Conservation (phyloP, 1,284 basidiomycete species). For the Pseudozyma pruni region DNA sequence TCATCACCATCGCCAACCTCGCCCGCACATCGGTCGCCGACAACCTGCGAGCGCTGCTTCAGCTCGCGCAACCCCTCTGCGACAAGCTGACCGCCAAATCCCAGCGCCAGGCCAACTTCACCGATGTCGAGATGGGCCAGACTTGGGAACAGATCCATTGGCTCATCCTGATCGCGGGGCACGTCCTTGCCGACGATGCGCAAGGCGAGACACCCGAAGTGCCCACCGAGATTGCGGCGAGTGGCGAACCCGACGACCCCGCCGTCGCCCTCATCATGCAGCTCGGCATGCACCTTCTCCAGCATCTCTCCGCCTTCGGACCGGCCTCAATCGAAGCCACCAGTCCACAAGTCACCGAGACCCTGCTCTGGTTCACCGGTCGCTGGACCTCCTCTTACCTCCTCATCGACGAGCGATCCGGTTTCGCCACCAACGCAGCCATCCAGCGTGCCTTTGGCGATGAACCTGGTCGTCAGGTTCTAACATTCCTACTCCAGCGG, state of each 20-base stretch:
- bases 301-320: slow-evolving; percentile 39
- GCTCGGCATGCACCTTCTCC: slow-evolving; percentile 49
- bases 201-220: slow-evolving; percentile 52
- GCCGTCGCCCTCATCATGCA: slow-evolving; percentile 46
- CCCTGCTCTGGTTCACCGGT: slow-evolving; percentile 58
- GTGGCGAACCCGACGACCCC: slow-evolving; percentile 26
- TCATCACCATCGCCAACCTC: slow-evolving; percentile 54
- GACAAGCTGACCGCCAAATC: slow-evolving; percentile 41
- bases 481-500: slow-evolving; percentile 54
- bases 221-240: slow-evolving; percentile 40
- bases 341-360: slow-evolving; percentile 60
- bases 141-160: slow-evolving; percentile 64
- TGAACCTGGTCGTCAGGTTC: slow-evolving; percentile 47
- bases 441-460: slow-evolving; percentile 46
- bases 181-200: slow-evolving; percentile 55
- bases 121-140: slow-evolving; percentile 36
- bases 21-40: slow-evolving; percentile 44
- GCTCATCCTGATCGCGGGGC: slow-evolving; percentile 55
- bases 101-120: slow-evolving; percentile 16
- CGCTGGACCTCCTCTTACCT: slow-evolving; percentile 63
- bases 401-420: slow-evolving; percentile 30
- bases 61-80: slow-evolving; percentile 35
- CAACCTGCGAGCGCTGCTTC: slow-evolving; percentile 23
- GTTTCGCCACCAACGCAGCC: slow-evolving; percentile 34
- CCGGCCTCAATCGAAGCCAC: slow-evolving; percentile 35